Conservation (phyloP, 2,329 filamentous ascomycete genomes). For the Aureobasidium sp. region DNA sequence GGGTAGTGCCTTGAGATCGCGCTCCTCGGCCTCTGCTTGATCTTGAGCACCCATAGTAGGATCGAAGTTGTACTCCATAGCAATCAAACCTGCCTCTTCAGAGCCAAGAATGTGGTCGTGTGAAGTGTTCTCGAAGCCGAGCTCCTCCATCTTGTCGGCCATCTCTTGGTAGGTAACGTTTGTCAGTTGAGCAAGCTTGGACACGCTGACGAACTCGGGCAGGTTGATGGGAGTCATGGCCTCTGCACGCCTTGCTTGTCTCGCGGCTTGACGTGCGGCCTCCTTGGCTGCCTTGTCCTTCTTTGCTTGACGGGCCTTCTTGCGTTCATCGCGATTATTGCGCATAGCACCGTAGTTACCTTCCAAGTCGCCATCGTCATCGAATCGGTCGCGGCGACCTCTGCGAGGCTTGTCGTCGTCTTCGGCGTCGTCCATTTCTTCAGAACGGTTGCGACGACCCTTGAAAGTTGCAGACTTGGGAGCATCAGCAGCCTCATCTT, state of each 20-base stretch:
- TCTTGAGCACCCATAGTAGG: constrained; percentile 50
- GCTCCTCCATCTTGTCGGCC: constrained; percentile 63
- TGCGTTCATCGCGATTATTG: constrained; percentile 16
- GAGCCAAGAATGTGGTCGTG: constrained; percentile 81
- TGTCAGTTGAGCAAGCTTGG: constrained; percentile 67
- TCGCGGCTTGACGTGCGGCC: constrained; percentile 16
- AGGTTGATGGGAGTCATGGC: constrained; percentile 60
- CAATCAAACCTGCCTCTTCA: constrained; percentile 83
- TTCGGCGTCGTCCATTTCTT: constrained; percentile 11
- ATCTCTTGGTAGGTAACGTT: constrained; percentile 65
- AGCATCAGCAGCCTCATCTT: not conserved
- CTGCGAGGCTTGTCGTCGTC: constrained; percentile 12
- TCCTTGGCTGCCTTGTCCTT: constrained; percentile 19
- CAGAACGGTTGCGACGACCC: constrained; percentile 16
- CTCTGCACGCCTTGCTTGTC: constrained; percentile 22
- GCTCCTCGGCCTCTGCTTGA: constrained; percentile 51
- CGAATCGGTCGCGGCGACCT: constrained; percentile 8
- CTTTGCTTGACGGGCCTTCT: constrained; percentile 17
- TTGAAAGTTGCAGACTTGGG: constrained; percentile 1
- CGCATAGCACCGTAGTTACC: constrained; percentile 13
- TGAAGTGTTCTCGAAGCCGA: constrained; percentile 82
- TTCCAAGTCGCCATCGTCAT: constrained; percentile 11
- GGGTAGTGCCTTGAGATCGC: constrained; percentile 58
- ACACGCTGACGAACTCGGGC: constrained; percentile 87
- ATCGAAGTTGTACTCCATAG: constrained; percentile 87